Percentiles rank a stretch among this genome's conserved stretches.
Evolutionary conservation across 1,284 basidiomycete genomes (phyloP).

Genomic region (Ganoderma boninense): DNA sequence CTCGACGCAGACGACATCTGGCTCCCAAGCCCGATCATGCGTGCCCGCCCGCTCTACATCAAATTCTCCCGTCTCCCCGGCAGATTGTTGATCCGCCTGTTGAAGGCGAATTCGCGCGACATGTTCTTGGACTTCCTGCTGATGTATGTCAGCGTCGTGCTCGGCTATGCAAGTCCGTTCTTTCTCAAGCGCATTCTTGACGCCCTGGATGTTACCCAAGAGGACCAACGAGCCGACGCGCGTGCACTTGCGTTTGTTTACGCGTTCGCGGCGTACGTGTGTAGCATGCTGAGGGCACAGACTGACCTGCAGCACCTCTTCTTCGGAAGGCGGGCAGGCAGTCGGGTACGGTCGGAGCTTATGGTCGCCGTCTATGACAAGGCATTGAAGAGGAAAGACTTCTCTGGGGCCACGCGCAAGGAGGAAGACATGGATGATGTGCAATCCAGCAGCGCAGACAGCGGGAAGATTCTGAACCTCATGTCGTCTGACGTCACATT

Average conservation of each 20-base stretch:
- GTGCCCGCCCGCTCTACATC: constrained; percentile 70
- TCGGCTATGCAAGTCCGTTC: constrained; percentile 76
- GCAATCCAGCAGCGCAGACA: constrained; percentile 68
- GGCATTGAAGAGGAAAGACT: constrained; percentile 85
- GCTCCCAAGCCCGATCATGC: constrained; percentile 71
- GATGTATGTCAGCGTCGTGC: constrained; percentile 68
- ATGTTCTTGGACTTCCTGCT: constrained; percentile 72
- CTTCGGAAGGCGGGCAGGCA: constrained; percentile 74
- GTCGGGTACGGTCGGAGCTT: constrained; percentile 75
- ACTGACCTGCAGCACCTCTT: constrained; percentile 83
- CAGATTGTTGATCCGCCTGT: constrained; percentile 69
- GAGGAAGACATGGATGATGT: constrained; percentile 40
- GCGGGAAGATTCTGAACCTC: constrained; percentile 83
- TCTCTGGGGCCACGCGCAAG: constrained; percentile 63
- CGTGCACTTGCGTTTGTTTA: constrained; percentile 75
- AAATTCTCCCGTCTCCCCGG: constrained; percentile 59
- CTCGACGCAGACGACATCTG: constrained; percentile 79
- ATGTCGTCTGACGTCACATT: constrained; percentile 77
- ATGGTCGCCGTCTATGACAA: constrained; percentile 92
- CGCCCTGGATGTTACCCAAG: constrained; percentile 38
- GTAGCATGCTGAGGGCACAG: constrained; percentile 67
- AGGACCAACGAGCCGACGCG: constrained; percentile 47
- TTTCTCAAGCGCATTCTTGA: constrained; percentile 74
- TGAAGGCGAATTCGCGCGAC: constrained; percentile 78
- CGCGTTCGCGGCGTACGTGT: constrained; percentile 71